Evolutionary conservation across 2,329 filamentous ascomycete species (phyloP).

Genomic region (Cercospora zeae-maydis): DNA sequence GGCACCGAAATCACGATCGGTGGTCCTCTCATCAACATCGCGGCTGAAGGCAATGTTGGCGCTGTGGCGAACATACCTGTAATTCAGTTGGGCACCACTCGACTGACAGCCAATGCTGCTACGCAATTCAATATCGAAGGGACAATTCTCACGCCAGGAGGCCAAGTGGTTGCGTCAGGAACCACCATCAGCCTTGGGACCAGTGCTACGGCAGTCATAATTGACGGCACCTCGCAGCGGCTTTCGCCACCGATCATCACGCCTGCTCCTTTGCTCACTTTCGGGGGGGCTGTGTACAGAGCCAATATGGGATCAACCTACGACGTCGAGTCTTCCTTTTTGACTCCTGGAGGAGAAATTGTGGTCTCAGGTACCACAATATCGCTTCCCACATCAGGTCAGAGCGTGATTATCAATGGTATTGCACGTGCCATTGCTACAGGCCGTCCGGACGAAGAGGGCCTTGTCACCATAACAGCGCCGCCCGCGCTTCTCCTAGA

Average conservation of each 20-base stretch:
- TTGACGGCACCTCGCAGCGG: slow-evolving; percentile 39
- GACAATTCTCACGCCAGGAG: slow-evolving; percentile 37
- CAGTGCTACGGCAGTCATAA: slow-evolving; percentile 40
- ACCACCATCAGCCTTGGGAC: slow-evolving; percentile 42
- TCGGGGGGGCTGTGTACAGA: slow-evolving; percentile 32
- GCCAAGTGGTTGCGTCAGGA: slow-evolving; percentile 38
- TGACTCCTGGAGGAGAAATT: slow-evolving; percentile 37
- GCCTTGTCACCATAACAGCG: slow-evolving; percentile 28
- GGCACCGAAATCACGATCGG: slow-evolving; percentile 39
- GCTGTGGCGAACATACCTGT: slow-evolving; percentile 32
- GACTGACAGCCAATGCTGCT: slow-evolving; percentile 45
- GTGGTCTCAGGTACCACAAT: slow-evolving; percentile 40
- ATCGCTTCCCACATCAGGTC: slow-evolving; percentile 40
- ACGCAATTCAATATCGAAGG: slow-evolving; percentile 45
- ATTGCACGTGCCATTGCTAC: slow-evolving; percentile 7
- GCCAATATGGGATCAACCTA: slow-evolving; percentile 36
- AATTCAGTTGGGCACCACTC: slow-evolving; percentile 41
- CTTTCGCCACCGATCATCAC: slow-evolving; percentile 35
- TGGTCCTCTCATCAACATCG: slow-evolving; percentile 28
- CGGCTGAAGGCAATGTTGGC: slow-evolving; percentile 14
- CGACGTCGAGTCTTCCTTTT: slow-evolving; percentile 18
- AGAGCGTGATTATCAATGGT: slow-evolving; percentile 41
- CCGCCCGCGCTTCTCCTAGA: slow-evolving; percentile 32
- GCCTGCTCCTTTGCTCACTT: slow-evolving; percentile 31
- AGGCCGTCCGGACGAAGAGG: slow-evolving; percentile 6